Evolutionary conservation across 2,329 filamentous ascomycete genomes (phyloP), one percentile per base, ranked within the genome.

Genomic region (Clarireedia hainanense): DNA sequence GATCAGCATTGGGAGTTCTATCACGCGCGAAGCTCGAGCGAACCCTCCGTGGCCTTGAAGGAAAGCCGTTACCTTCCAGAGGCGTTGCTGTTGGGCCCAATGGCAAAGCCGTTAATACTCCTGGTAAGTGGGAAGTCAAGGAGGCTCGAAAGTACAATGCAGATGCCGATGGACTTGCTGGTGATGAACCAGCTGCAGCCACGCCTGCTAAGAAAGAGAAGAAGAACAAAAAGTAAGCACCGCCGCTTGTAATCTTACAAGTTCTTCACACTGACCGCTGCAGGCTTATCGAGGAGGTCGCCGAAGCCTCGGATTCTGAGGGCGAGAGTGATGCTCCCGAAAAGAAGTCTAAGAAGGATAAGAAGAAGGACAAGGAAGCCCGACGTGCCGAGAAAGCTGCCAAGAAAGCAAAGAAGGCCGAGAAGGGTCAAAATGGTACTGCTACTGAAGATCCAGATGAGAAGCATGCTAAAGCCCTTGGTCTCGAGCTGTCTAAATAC

Each of bases 61-160:
- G 91, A 73, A 96, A 95, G 80, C 89, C 92, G 15, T 75, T 94
- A 30, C 82, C 89, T 64, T 82, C 88, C 61, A 85, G 87, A 72
- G 87, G 88, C 62, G 80, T 87, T 59, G 80, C 82, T 58, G 86
- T 92, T 62, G 88, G 80, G 27, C 89, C 89, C 54, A 86, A 88
- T 65, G 88, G 88, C 58, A 80, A 85, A 62, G 71, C 79, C 37
- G 74, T 75, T 40, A 73, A 76, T 43, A 74, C 79, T 30, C 81
- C 85, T 56, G 83, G 85, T 65, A 95, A 95, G 74, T 95, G 89
- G 80, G 88, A 91, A 61, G 79, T 99, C 68, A 95, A 95, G 75
- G 90, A 96, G 72, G 88, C 88, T 10, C 82, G 89, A 69, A 94
- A 92, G 74, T 99, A 99, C 80, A 97, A 97, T 72, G 80, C 83